Evolutionary conservation across 192 early-diverging fungal species (phyloP).

Genomic region (Cladochytrium replicatum): DNA sequence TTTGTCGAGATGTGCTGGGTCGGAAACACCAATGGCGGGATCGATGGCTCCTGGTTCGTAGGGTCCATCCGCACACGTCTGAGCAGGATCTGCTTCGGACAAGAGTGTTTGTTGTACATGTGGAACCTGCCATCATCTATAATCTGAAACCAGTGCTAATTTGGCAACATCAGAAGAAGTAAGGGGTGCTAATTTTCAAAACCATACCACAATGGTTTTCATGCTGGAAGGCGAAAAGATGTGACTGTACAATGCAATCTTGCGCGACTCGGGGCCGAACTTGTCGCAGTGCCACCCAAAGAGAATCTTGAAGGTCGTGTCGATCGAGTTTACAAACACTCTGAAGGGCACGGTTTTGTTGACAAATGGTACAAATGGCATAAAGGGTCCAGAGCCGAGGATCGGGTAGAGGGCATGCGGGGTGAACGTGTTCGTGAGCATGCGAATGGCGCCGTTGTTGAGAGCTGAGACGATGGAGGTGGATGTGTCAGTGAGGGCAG

Average conservation of each 20-base stretch:
- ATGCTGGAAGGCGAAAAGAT: slow-evolving; percentile 19
- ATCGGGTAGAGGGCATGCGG: slow-evolving; percentile 5
- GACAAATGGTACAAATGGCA: slow-evolving; percentile 11
- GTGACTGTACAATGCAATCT: slow-evolving; percentile 17
- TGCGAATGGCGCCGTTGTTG: no score
- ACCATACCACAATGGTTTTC: slow-evolving; percentile 17
- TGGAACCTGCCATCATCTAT: slow-evolving; percentile 15
- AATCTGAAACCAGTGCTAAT: slow-evolving; percentile 31
- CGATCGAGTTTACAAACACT: slow-evolving; percentile 9
- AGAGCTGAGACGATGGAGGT: background rate
- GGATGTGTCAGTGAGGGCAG: background rate
- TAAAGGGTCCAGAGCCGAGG: slow-evolving; percentile 16
- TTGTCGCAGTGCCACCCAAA: slow-evolving; percentile 20
- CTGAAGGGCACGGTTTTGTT: background rate
- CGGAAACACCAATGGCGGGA: slow-evolving; percentile 15
- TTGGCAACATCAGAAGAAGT: background rate
- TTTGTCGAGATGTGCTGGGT: slow-evolving; percentile 25
- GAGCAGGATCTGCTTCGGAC: background rate
- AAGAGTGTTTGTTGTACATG: slow-evolving; percentile 9
- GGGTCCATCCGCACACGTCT: background rate
- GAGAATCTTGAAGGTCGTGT: slow-evolving; percentile 7
- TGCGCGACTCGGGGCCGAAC: slow-evolving; percentile 3
- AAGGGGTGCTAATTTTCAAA: background rate
- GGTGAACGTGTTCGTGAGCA: background rate
- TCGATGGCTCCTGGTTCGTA: no score